A percentile compares a stretch with the other conserved stretches of the same genome.
Evolutionary conservation across 1,284 basidiomycete species (phyloP).

Genomic region (Papiliotrema laurentii): DNA sequence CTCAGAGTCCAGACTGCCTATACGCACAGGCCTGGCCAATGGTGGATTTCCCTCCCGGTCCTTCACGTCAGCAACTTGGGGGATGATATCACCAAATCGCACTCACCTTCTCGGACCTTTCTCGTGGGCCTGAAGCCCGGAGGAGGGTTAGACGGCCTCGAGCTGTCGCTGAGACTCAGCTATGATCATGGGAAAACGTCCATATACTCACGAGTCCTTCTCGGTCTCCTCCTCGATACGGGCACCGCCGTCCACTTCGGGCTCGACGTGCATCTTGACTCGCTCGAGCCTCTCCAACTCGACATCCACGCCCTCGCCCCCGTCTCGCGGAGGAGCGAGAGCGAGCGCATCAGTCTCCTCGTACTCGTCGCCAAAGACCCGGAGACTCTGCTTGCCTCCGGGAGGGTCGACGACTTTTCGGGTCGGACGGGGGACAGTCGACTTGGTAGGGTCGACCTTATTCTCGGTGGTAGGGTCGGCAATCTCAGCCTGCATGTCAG

Average conservation of each 20-base stretch:
- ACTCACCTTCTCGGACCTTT: constrained; percentile 46
- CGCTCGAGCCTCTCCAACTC: constrained; percentile 42
- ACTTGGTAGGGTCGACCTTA: constrained; percentile 18
- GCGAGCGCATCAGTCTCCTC: constrained; percentile 45
- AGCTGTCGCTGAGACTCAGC: neutral
- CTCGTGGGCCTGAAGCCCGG: constrained; percentile 41
- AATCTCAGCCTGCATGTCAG: constrained; percentile 40
- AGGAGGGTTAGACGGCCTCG: constrained; percentile 30
- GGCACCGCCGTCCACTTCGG: constrained; percentile 36
- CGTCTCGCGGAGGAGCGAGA: constrained; percentile 40
- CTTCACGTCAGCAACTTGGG: constrained; percentile 15
- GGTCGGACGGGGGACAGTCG: constrained; percentile 36
- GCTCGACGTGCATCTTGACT: constrained; percentile 41
- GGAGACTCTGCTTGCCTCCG: constrained; percentile 39
- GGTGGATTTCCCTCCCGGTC: constrained; percentile 40
- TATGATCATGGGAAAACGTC: neutral
- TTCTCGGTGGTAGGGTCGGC: constrained; percentile 38
- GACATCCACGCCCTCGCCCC: constrained; percentile 39
- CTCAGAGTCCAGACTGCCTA: neutral
- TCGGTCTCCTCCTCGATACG: constrained; percentile 29
- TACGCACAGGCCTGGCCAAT: constrained; percentile 38
- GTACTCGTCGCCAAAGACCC: constrained; percentile 42
- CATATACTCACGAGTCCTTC: constrained; percentile 7
- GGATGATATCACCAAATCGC: neutral
- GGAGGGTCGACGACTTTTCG: constrained; percentile 46